Percentiles rank a stretch among this genome's conserved stretches.
These are phyloP conservation scores for Polytrichum commune DNA, from an alignment of 225 moss, liverwort and hornwort genomes.

Conservation along the genomic window DNA sequence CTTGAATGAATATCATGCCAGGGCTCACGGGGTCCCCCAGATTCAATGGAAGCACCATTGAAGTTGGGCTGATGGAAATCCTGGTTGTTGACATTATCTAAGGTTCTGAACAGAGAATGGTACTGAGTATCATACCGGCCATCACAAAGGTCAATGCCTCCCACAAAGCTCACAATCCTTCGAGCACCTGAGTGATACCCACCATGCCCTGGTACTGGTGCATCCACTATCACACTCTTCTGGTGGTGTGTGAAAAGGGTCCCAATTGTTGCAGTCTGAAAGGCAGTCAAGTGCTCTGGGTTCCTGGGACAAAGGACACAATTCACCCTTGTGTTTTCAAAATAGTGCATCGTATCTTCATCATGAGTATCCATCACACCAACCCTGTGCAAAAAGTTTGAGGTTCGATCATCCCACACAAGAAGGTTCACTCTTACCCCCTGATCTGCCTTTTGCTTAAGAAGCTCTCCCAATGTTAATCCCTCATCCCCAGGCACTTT, in stretches of 20 bases:
- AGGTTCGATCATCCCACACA: slow-evolving; percentile 92
- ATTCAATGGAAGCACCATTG: slow-evolving; percentile 18
- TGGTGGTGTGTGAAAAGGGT: slow-evolving; percentile 56
- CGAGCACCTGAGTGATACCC: slow-evolving; percentile 6
- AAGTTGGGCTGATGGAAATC: slow-evolving; percentile 45
- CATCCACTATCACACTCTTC: slow-evolving; percentile 58
- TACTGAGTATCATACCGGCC: slow-evolving; percentile 61
- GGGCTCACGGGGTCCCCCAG: slow-evolving; percentile 91
- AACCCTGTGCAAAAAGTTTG: slow-evolving; percentile 39
- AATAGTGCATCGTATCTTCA: slow-evolving; percentile 38
- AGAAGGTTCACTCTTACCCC: slow-evolving; percentile 85
- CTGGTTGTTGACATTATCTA: slow-evolving; percentile 25
- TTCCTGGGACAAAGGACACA: slow-evolving; percentile 40
- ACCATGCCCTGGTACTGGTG: slow-evolving; percentile 17
- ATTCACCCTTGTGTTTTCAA: slow-evolving; percentile 33
- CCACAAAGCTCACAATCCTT: slow-evolving; percentile 56
- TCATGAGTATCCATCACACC: slow-evolving; percentile 56
- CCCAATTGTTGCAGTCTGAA: slow-evolving; percentile 48
- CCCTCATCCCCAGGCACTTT: slow-evolving; percentile 63
- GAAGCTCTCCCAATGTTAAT: slow-evolving; percentile 69
- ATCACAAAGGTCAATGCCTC: slow-evolving; percentile 64
- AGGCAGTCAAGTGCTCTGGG: slow-evolving; percentile 19
- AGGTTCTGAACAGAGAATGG: slow-evolving; percentile 57
- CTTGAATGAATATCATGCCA: slow-evolving; percentile 92
- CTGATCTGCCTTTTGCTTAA: slow-evolving; percentile 72